Conservation (phyloP, 2,329 filamentous ascomycete species). For the Fusarium illudens region DNA sequence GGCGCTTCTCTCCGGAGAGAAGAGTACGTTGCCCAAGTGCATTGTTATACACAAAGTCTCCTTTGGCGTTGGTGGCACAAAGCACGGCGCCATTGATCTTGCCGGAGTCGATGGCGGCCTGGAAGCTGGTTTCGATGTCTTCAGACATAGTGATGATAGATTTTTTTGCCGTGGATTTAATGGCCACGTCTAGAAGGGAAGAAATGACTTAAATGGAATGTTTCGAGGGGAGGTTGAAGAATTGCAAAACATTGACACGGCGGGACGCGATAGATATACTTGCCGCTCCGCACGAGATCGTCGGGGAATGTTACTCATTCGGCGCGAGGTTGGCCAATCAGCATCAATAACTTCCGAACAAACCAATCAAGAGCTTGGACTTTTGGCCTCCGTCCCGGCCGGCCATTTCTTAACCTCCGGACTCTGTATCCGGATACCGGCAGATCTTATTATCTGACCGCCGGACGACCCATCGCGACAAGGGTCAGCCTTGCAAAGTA, state of each 20-base stretch:
- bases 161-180: too few species aligned
- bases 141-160: constrained; percentile 27
- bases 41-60: constrained; percentile 52
- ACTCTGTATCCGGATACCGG: not conserved
- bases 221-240: not conserved
- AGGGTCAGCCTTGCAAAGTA: not conserved
- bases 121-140: constrained; percentile 50
- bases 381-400: not conserved
- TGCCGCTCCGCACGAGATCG: not conserved
- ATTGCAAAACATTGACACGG: not conserved
- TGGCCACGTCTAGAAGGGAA: too few species aligned
- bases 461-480: not conserved
- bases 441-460: not conserved
- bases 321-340: not conserved
- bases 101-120: constrained; percentile 52
- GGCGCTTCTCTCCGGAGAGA: constrained; percentile 50
- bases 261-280: not conserved
- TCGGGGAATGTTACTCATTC: not conserved
- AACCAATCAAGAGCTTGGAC: not conserved
- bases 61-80: constrained; percentile 50
- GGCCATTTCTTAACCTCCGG: not conserved
- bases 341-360: not conserved
- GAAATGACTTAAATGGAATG: not conserved
- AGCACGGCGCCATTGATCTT: constrained; percentile 56
- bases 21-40: constrained; percentile 52